Percentiles rank a stretch among this genome's conserved stretches.
These are phyloP conservation scores for Fusarium albidum DNA, from an alignment of 2,329 filamentous ascomycete species.

Conservation along the genomic window DNA sequence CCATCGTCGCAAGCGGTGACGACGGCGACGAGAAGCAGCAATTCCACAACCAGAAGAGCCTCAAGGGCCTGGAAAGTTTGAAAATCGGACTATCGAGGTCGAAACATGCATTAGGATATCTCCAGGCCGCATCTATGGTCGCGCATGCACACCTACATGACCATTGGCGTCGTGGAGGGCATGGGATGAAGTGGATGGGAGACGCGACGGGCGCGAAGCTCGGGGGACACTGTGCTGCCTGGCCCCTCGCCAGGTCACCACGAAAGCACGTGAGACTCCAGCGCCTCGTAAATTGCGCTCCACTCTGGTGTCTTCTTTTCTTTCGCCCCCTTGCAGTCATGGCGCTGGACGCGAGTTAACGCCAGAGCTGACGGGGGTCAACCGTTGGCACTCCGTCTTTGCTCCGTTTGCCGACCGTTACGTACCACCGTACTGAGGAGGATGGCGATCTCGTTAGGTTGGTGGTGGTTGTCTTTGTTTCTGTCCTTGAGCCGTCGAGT, in stretches of 20 bases:
- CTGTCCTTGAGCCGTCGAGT: slow-evolving; percentile 1
- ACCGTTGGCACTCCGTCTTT: slow-evolving; percentile 17
- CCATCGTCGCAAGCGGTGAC: slow-evolving; percentile 16
- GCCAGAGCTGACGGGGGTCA: not conserved
- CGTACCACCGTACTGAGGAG: not conserved
- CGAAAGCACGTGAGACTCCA: slow-evolving; percentile 53
- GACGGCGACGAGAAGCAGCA: slow-evolving; percentile 15
- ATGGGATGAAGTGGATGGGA: slow-evolving; percentile 51
- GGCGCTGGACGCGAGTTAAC: slow-evolving; percentile 18
- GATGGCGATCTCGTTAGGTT: not conserved
- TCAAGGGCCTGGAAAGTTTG: slow-evolving; percentile 37
- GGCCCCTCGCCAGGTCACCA: slow-evolving; percentile 49
- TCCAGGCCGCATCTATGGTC: slow-evolving; percentile 41
- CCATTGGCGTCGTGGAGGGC: slow-evolving; percentile 44
- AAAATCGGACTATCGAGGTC: accelerated
- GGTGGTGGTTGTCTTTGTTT: too few relatives aligned
- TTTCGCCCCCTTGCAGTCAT: slow-evolving; percentile 24
- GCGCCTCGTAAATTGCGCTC: slow-evolving; percentile 24
- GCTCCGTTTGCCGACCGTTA: slow-evolving; percentile 31
- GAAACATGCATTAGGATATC: slow-evolving; percentile 16
- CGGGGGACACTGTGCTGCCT: slow-evolving; percentile 44
- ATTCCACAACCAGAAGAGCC: slow-evolving; percentile 33
- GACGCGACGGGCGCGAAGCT: slow-evolving; percentile 55
- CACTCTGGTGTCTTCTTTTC: slow-evolving; percentile 27
- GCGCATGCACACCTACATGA: slow-evolving; percentile 16